These are phyloP conservation scores for Mycena citricolor DNA, from an alignment of 1,284 basidiomycete genomes.

Conservation along the genomic window DNA sequence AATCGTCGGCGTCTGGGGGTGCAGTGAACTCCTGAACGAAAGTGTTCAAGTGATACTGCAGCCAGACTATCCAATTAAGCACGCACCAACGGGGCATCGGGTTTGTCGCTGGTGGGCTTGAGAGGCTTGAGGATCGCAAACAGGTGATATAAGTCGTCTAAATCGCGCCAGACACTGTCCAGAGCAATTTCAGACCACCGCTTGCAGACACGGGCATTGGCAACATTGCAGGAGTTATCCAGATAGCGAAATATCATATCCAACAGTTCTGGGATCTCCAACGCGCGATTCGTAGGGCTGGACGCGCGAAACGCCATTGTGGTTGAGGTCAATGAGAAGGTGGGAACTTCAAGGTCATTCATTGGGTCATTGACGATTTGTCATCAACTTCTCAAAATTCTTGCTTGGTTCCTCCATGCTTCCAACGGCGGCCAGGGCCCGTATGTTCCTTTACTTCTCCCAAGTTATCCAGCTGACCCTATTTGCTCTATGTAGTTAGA, in stretches of 20 bases:
- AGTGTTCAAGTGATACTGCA: background rate
- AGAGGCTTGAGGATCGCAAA: constrained; percentile 48
- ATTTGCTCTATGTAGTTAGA: constrained; percentile 12
- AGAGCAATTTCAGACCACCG: constrained; percentile 52
- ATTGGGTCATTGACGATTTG: too few species aligned
- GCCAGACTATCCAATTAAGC: background rate
- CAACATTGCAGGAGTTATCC: constrained; percentile 36
- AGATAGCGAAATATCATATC: constrained; percentile 47
- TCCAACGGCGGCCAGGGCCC: constrained; percentile 6
- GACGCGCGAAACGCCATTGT: constrained; percentile 2
- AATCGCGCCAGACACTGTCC: constrained; percentile 51
- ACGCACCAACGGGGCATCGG: constrained; percentile 13
- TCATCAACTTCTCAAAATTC: too few species aligned
- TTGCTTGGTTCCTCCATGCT: too few species aligned
- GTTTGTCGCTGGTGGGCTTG: constrained; percentile 15
- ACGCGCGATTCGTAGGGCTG: constrained; percentile 4
- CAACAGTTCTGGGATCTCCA: constrained; percentile 49
- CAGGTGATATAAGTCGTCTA: constrained; percentile 43
- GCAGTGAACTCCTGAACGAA: constrained; percentile 36
- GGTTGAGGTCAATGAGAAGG: background rate
- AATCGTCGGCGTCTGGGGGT: constrained; percentile 49
- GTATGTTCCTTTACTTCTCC: background rate
- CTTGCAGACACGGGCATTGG: constrained; percentile 50
- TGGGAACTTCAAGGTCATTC: too few species aligned
- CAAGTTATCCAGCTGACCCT: background rate